These are phyloP conservation scores for Pseudogymnoascus sp. DNA, from an alignment of 2,329 filamentous ascomycete species.

Conservation along the genomic window DNA sequence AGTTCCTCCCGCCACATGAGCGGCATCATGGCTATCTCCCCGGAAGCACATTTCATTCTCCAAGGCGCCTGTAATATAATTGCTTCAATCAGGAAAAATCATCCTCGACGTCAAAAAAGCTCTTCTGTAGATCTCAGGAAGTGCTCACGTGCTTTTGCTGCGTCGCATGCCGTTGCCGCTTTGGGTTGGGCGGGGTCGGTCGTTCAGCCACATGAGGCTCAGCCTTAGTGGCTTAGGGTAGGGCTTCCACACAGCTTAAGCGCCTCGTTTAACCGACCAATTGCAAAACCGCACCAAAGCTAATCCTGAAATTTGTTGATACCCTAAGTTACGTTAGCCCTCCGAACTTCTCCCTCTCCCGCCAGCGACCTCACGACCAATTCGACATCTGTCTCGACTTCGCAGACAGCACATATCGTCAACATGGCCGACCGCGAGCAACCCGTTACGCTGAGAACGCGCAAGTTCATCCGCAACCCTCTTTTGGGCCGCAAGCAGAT, in stretches of 20 bases:
- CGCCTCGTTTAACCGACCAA: background rate
- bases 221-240: slow-evolving; percentile 10
- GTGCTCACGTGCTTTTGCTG: background rate
- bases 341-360: slow-evolving; percentile 13
- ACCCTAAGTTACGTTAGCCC: slow-evolving; percentile 11
- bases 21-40: slow-evolving; percentile 26
- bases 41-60: slow-evolving; percentile 16
- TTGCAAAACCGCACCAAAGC: slow-evolving; percentile 10
- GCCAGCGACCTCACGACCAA: slow-evolving; percentile 21
- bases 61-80: slow-evolving; percentile 17
- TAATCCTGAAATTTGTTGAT: slow-evolving; percentile 12
- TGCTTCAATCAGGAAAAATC: slow-evolving; percentile 13
- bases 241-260: slow-evolving; percentile 6
- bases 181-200: slow-evolving; percentile 8
- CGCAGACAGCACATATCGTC: slow-evolving; percentile 40
- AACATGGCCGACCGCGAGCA: slow-evolving; percentile 83
- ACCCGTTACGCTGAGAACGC: slow-evolving; percentile 83
- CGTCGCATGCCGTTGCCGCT: background rate
- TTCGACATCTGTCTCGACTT: slow-evolving; percentile 27
- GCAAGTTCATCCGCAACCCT: slow-evolving; percentile 99
- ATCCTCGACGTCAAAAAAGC: slow-evolving; percentile 6
- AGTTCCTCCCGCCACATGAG: slow-evolving; percentile 29
- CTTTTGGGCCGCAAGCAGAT: slow-evolving; percentile 99
- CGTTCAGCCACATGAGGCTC: slow-evolving; percentile 9
- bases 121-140: background rate